phyloP scores from a whole-genome alignment of 371 early-diverging fungal species.

The Mortierella sp. region DNA sequence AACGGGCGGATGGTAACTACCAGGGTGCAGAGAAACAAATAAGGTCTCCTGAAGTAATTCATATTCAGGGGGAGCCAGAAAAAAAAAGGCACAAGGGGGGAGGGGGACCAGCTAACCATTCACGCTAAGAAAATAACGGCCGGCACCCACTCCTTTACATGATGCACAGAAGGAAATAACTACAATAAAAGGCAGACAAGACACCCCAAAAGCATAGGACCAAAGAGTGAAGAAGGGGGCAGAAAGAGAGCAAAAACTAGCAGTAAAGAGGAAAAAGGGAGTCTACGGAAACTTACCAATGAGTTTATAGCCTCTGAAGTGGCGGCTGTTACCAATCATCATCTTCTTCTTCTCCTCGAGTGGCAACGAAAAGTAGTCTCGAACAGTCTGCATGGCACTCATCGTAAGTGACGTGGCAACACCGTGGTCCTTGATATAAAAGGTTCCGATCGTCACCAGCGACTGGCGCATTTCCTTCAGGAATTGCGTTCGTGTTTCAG shows the following conservation, averaged over 20 bases:
- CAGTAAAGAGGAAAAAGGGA: background rate
- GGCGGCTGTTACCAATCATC: conserved; percentile 69
- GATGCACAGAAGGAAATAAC: background rate
- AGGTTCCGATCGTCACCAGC: conserved; percentile 70
- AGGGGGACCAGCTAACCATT: background rate
- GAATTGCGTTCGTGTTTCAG: conserved; percentile 54
- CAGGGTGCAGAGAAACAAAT: background rate
- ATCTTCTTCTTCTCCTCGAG: conserved; percentile 69
- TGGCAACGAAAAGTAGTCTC: conserved; percentile 68
- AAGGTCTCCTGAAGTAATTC: background rate
- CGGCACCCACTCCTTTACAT: background rate
- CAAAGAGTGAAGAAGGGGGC: background rate
- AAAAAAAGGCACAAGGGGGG: conserved; percentile 1
- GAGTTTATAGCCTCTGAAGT: conserved; percentile 73
- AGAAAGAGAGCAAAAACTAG: background rate
- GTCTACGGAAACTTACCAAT: conserved; percentile 57
- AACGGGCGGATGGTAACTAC: background rate
- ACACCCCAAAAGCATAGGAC: background rate
- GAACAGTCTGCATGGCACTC: conserved; percentile 56
- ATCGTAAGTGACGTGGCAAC: conserved; percentile 60
- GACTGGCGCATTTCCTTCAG: conserved; percentile 67
- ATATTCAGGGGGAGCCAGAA: background rate
- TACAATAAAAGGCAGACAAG: background rate
- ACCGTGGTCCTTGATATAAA: conserved; percentile 70
- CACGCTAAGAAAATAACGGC: background rate